Conservation (phyloP, 371 early-diverging fungal genomes). For the Rhizopus microsporus region DNA sequence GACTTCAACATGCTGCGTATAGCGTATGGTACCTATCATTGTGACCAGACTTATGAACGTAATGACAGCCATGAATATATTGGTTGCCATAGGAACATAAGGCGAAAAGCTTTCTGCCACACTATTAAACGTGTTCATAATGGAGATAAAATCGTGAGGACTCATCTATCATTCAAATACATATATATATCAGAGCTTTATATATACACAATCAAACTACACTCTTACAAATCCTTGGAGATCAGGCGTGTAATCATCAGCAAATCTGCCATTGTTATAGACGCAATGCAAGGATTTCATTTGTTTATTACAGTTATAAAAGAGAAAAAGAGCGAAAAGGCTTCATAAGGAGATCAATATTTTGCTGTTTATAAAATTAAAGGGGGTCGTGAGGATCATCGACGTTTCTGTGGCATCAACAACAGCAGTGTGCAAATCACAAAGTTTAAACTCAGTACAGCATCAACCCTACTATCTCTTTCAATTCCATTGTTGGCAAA, state of each 20-base stretch:
- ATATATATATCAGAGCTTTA: background rate
- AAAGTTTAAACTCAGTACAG: background rate
- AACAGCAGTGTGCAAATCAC: background rate
- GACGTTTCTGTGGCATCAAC: background rate
- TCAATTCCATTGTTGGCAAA: background rate
- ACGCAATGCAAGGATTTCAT: slow-evolving; percentile 45
- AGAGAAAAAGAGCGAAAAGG: slow-evolving; percentile 11
- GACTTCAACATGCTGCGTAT: slow-evolving; percentile 31
- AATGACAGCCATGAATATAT: slow-evolving; percentile 14
- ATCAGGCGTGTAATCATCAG: slow-evolving; percentile 40
- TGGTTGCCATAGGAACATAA: slow-evolving; percentile 21
- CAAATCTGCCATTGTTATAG: slow-evolving; percentile 32
- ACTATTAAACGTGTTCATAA: slow-evolving; percentile 43
- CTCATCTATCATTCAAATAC: slow-evolving; percentile 34
- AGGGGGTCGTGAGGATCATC: background rate
- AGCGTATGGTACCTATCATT: slow-evolving; percentile 28
- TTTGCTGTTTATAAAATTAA: background rate
- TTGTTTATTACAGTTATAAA: background rate
- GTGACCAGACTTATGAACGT: slow-evolving; percentile 18
- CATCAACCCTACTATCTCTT: too few relatives aligned
- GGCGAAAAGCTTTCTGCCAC: slow-evolving; percentile 35
- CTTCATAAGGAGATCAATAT: slow-evolving; percentile 3
- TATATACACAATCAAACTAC: background rate
- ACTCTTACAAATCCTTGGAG: slow-evolving; percentile 33
- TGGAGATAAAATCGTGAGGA: slow-evolving; percentile 37